These are phyloP conservation scores for Kodamaea ohmeri DNA, from an alignment of 1,139 yeast genomes.

Conservation along the genomic window DNA sequence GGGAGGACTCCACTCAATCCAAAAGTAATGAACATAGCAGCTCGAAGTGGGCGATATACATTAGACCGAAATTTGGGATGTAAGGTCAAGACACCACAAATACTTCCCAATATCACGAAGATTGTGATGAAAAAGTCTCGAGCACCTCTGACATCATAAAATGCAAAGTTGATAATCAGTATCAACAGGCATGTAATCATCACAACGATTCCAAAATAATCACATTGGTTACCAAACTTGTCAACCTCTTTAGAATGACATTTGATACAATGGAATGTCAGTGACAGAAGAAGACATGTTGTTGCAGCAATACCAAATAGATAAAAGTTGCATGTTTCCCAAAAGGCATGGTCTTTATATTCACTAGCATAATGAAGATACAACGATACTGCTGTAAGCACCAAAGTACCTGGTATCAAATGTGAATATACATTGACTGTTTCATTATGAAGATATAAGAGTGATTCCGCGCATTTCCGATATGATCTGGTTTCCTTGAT, in stretches of 20 bases:
- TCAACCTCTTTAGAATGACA: constrained; percentile 66
- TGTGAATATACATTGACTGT: constrained; percentile 82
- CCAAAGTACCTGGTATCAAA: constrained; percentile 59
- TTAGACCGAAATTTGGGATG: constrained; percentile 64
- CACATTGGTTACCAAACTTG: constrained; percentile 72
- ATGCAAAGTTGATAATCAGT: constrained; percentile 68
- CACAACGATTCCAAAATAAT: constrained; percentile 81
- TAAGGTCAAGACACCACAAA: constrained; percentile 65
- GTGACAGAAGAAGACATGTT: constrained; percentile 69
- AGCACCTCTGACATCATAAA: constrained; percentile 46
- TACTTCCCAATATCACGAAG: constrained; percentile 54
- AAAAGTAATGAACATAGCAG: constrained; percentile 73
- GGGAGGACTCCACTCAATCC: constrained; percentile 82
- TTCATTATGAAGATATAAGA: constrained; percentile 78
- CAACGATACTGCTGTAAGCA: constrained; percentile 27
- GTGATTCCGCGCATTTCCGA: constrained; percentile 49
- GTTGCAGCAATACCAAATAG: constrained; percentile 43
- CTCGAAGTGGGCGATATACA: constrained; percentile 73
- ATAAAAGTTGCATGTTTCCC: constrained; percentile 40
- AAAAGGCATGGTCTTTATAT: constrained; percentile 39
- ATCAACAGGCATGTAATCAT: constrained; percentile 73
- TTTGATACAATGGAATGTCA: constrained; percentile 74
- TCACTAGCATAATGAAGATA: constrained; percentile 31
- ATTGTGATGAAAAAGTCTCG: constrained; percentile 46
- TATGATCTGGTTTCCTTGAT: constrained; percentile 66